Base-by-base conservation (phyloP, 2,329 filamentous ascomycete species). In the Byssothecium circinans region DNA sequence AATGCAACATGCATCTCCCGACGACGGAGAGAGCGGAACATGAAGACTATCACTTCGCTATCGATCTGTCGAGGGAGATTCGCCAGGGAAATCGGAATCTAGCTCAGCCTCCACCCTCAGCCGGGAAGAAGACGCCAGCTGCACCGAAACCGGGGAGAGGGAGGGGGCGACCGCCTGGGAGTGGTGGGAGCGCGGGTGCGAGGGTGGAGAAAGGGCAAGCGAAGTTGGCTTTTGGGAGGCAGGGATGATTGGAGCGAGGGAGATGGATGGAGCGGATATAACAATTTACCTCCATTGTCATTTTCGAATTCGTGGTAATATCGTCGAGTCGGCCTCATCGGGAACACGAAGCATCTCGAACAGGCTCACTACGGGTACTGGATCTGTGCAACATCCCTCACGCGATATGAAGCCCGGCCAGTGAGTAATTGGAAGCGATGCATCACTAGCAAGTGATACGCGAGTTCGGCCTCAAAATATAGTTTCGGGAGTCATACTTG, bases 31-130 rank as follows among this genome's bases (percentile, higher is more conserved):
- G 81, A 58, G 81, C 85, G 56, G 91, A 88, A 71, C 94, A 99
- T 69, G 78, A 86, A 44, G 94, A 99, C 69, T 97, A 91, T 86
- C 94, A 99, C 73, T 87, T 96, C 72, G 94, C 94, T 37, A 89
- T 88, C 72, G 88, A 92, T 59, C 78, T 99, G 23, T 86, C 91
- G 55, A 80, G 84, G 47, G 78, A 86, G 56, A 66, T 74, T 52
- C 58, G 64, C 4, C 58, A 65, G 7, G 60, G 68, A 40, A 64
- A 68, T 7, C 58, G 61, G 10, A 34, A 50, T 5, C 29, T 51
- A 2, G 23, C 46, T 8, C 15, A 15, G 11, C 34, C 50, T n/a
- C n/a, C n/a, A n/a, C 25, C 49, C 19, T 20, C 45, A 3, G 41
- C 30, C 17, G 50, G 12, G 2, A 43, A 39, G n/a, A 57, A 56